Evolutionary conservation across 139 green algal genomes (phyloP), one percentile per base, ranked within the genome.

Genomic region (Picochlorum sp.): DNA sequence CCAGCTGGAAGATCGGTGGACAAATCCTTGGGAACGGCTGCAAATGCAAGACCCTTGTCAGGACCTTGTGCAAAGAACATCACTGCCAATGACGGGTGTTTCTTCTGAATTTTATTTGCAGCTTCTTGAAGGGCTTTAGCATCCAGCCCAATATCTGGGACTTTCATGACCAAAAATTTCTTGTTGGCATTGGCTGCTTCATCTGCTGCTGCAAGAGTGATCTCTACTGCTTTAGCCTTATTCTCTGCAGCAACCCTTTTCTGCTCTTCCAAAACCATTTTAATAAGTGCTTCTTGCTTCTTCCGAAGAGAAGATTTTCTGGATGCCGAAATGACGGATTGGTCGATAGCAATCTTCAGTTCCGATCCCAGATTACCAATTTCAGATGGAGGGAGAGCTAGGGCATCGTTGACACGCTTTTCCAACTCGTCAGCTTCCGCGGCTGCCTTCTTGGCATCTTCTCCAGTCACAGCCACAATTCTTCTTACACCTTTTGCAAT

Each of bases 401-500:
- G 50, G 0, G 73, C 72, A 12, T 63, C 70, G 14, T 57, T 69
- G 43, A 92, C 57, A 45, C 69, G 40, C 10, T 50, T 37, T n/a
- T 47, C 49, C 57, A 96, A 74, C n/a, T 57, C 31, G 22, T 84
- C 76, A 0, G 71, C 88, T 45, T 74, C 62, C 8, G 58, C 67
- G 16, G 91, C 80, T 31, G 91, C 90, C 22, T 57, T 61, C 18
- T 57, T 60, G 4, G 91, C 91, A 35, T 86, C 82, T 3, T 64
- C 35, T 9, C 68, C 73, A 6, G 93, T 99, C 18, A 94, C 64
- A 2, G 82, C 91, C 22, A 96, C 75, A 29, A 99, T 85, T 36
- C 93, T 82, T 26, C 68, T 43, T 20, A 75, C 33, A 33, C 68
- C 77, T 85, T 98, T 98, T 61, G 92, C 85, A 39, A 96, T 93